Conservation (phyloP, 805 yeast genomes). For the Lipomyces kockii region DNA sequence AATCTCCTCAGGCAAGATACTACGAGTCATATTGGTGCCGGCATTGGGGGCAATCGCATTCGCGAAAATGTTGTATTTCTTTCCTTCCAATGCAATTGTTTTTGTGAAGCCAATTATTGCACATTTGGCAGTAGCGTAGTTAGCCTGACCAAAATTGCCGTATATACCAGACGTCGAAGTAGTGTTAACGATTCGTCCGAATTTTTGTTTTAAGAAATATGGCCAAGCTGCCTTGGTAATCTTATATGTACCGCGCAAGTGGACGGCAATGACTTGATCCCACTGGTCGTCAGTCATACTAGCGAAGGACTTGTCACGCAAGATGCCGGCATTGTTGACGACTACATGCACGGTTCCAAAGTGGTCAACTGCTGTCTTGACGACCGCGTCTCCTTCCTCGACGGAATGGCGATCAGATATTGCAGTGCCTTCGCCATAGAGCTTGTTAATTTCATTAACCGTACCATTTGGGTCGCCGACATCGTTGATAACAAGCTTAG, state of each 20-base stretch:
- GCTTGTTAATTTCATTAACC: conserved; percentile 69
- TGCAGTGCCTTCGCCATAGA: conserved; percentile 71
- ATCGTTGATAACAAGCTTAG: conserved; percentile 93
- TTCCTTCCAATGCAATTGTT: conserved; percentile 91
- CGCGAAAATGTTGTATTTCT: conserved; percentile 70
- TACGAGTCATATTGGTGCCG: conserved; percentile 94
- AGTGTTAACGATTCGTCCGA: conserved; percentile 84
- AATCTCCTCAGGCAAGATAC: conserved; percentile 80
- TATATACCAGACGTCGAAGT: conserved; percentile 96
- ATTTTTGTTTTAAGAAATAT: conserved; percentile 72
- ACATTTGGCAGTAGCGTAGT: conserved; percentile 91
- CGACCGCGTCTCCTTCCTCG: conserved; percentile 74
- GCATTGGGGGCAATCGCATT: conserved; percentile 96
- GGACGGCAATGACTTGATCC: conserved; percentile 79
- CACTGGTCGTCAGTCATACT: conserved; percentile 87
- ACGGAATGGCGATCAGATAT: conserved; percentile 85
- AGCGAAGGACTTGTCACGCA: conserved; percentile 83
- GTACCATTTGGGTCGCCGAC: conserved; percentile 72
- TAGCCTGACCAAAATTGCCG: conserved; percentile 97
- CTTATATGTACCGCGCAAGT: conserved; percentile 77
- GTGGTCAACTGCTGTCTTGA: conserved; percentile 72
- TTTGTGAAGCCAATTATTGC: conserved; percentile 84
- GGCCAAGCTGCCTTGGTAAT: conserved; percentile 95
- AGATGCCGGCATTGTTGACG: conserved; percentile 92
- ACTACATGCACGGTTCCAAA: conserved; percentile 86